phyloP scores from a whole-genome alignment of 441 rosid species.

The Populus tomentosa region DNA sequence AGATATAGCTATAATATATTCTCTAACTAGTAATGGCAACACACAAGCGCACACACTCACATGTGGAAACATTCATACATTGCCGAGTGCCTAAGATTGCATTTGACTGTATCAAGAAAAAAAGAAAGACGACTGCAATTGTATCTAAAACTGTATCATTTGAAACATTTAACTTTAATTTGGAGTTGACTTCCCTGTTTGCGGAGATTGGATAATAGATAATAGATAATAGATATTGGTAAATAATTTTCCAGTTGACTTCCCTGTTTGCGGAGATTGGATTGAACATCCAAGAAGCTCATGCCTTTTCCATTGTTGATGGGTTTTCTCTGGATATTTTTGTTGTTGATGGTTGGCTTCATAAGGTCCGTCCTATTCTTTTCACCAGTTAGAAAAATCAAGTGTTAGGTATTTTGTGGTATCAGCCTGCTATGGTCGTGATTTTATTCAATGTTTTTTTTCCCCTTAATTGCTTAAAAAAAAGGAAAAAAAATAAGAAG shows the following conservation, averaged over 20 bases:
- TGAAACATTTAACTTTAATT: background rate
- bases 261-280: no score
- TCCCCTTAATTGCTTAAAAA: background rate
- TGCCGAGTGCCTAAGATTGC: background rate
- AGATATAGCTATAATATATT: background rate
- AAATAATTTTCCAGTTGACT: conserved; percentile 54
- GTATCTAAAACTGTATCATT: background rate
- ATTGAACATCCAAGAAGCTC: no score
- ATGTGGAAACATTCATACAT: background rate
- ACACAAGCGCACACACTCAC: background rate
- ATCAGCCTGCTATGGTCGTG: background rate
- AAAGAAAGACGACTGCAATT: background rate
- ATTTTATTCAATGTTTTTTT: no score
- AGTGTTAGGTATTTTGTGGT: background rate
- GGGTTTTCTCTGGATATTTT: conserved; percentile 92
- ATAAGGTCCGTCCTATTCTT: conserved; percentile 51
- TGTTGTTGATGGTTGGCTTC: conserved; percentile 95
- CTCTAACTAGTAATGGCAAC: background rate
- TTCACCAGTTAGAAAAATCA: background rate
- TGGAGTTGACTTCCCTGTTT: no score
- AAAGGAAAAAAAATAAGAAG: background rate
- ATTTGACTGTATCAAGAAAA: background rate
- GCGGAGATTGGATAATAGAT: no score
- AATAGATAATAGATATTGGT: conserved; percentile 16
- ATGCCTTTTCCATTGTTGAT: conserved; percentile 84